Conservation (phyloP, 2,329 filamentous ascomycete species). For the Aspergillus arachidicola region DNA sequence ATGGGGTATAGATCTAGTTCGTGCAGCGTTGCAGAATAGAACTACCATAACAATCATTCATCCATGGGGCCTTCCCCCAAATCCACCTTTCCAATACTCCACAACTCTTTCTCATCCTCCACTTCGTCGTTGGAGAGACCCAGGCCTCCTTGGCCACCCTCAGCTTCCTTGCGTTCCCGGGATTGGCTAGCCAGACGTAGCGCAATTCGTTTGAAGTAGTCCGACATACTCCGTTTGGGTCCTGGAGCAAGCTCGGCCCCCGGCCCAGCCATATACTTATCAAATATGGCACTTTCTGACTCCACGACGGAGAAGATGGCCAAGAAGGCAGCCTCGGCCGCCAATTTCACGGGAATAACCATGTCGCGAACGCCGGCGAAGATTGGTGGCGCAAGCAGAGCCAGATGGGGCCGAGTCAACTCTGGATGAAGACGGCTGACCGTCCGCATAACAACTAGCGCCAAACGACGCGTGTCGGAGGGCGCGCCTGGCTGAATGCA, state of each 20-base stretch:
- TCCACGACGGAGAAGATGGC: constrained; percentile 88
- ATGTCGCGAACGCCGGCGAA: constrained; percentile 89
- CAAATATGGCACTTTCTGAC: constrained; percentile 81
- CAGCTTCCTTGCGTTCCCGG: constrained; percentile 84
- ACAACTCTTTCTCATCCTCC: constrained; percentile 93
- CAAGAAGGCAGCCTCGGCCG: constrained; percentile 92
- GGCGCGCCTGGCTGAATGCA: constrained; percentile 77
- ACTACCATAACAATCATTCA: constrained; percentile 29
- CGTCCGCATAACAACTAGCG: constrained; percentile 85
- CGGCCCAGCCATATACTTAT: constrained; percentile 79
- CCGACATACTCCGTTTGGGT: constrained; percentile 85
- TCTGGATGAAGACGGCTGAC: constrained; percentile 78
- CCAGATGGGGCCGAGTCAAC: constrained; percentile 77
- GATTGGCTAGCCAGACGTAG: constrained; percentile 82
- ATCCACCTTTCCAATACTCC: constrained; percentile 92
- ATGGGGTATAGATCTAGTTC: constrained; percentile 32
- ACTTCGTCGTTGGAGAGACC: constrained; percentile 87
- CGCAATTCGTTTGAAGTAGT: constrained; percentile 96
- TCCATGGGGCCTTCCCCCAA: constrained; percentile 60
- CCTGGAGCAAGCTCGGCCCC: constrained; percentile 68
- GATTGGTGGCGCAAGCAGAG: constrained; percentile 76
- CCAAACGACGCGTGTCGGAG: constrained; percentile 79
- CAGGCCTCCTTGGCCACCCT: constrained; percentile 83
- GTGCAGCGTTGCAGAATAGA: constrained; percentile 15
- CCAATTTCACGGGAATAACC: constrained; percentile 92